These are phyloP conservation scores for Lenwebbia sp. DNA, from an alignment of 345 rosid genomes.

Conservation along the genomic window DNA sequence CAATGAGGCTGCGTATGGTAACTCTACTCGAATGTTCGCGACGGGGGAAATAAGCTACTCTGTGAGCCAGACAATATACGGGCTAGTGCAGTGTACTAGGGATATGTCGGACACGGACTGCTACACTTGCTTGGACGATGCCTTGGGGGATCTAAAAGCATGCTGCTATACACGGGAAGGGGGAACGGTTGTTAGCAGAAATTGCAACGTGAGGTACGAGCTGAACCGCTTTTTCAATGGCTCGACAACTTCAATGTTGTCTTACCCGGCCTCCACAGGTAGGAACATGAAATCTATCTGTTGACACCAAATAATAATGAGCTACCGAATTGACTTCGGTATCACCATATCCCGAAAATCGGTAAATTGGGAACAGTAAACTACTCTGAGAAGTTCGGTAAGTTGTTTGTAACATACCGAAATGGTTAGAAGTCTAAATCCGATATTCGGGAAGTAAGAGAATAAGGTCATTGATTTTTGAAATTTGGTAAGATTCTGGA, in stretches of 20 bases:
- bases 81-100: slow-evolving; percentile 26
- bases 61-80: slow-evolving; percentile 2
- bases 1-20: neutral
- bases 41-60: slow-evolving; percentile 7
- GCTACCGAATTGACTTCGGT: too few species aligned
- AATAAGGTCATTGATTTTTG: too few species aligned
- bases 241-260: neutral
- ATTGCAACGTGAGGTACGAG: slow-evolving; percentile 23
- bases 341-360: too few species aligned
- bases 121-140: neutral
- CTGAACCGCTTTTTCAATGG: slow-evolving; percentile 10
- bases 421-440: too few species aligned
- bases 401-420: too few species aligned
- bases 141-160: slow-evolving; percentile 10
- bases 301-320: too few species aligned
- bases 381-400: too few species aligned
- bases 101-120: slow-evolving; percentile 10
- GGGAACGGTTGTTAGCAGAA: slow-evolving; percentile 17
- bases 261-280: slow-evolving; percentile 7
- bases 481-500: too few species aligned
- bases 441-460: too few species aligned
- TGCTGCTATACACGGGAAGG: slow-evolving; percentile 10
- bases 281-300: too few species aligned
- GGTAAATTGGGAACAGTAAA: too few species aligned
- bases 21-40: slow-evolving; percentile 12